These are phyloP conservation scores for Dinochytrium kinnereticum DNA, from an alignment of 371 early-diverging fungal genomes.

Conservation along the genomic window DNA sequence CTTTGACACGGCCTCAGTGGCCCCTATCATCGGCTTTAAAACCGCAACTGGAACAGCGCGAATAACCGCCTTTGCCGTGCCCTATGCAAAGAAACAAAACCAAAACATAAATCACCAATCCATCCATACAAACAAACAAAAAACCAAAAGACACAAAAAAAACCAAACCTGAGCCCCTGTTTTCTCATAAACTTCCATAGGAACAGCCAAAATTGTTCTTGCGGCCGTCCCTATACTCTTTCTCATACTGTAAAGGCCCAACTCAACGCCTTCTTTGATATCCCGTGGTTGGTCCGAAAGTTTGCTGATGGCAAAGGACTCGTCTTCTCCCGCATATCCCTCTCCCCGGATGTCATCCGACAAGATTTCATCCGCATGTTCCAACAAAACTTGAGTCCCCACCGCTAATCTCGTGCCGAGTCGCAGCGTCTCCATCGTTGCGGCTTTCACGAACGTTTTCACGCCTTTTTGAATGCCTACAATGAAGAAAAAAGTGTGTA, in stretches of 20 bases:
- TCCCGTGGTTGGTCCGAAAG: constrained; percentile 84
- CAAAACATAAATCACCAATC: too few species aligned
- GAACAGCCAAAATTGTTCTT: constrained; percentile 88
- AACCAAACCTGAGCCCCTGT: constrained; percentile 52
- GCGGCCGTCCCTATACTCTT: constrained; percentile 81
- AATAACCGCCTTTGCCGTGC: constrained; percentile 77
- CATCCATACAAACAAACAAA: too few species aligned
- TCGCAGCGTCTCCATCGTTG: constrained; percentile 89
- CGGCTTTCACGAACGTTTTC: constrained; percentile 84
- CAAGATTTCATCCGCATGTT: constrained; percentile 87
- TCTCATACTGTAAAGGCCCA: constrained; percentile 78
- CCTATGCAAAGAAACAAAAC: too few species aligned
- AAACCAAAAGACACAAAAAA: too few species aligned
- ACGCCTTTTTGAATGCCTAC: constrained; percentile 81
- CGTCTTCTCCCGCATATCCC: too few species aligned
- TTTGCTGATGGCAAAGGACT: constrained; percentile 60
- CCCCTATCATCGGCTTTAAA: constrained; percentile 95
- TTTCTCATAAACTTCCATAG: constrained; percentile 77
- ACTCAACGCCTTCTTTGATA: constrained; percentile 82
- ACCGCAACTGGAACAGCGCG: constrained; percentile 93
- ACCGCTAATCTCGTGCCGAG: constrained; percentile 86
- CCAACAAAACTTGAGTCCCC: constrained; percentile 88
- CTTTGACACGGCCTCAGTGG: constrained; percentile 91
- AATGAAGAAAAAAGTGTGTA: not conserved
- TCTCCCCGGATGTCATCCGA: constrained; percentile 14